Evolutionary conservation across 2,329 filamentous ascomycete genomes (phyloP).

Genomic region (Penicillium concentricum): DNA sequence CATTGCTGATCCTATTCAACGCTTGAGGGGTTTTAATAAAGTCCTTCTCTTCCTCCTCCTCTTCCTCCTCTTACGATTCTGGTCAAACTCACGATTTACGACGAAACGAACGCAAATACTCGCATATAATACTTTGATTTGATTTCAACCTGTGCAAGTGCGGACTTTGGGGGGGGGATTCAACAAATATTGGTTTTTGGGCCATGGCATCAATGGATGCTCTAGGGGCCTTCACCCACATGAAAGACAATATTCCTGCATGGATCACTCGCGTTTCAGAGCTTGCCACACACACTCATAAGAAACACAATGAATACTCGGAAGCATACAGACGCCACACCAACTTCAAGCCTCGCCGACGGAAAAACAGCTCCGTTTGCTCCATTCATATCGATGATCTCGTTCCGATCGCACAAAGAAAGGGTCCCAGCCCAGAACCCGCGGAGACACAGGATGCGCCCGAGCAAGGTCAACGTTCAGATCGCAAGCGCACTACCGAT

Average conservation of each 20-base stretch:
- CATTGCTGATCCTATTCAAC: neutral
- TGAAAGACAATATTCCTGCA: conserved; percentile 45
- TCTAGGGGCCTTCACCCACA: conserved; percentile 45
- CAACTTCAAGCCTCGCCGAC: conserved; percentile 31
- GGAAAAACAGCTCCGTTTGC: conserved; percentile 44
- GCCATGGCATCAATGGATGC: conserved; percentile 38
- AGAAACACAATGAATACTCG: conserved; percentile 44
- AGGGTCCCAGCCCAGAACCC: conserved; percentile 13
- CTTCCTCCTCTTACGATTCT: neutral
- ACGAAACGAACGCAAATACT: conserved; percentile 13
- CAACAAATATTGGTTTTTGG: neutral
- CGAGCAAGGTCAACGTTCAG: conserved; percentile 14
- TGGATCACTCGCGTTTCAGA: conserved; percentile 47
- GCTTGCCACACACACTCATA: conserved; percentile 40
- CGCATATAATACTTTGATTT: neutral
- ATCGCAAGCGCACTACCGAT: conserved; percentile 38
- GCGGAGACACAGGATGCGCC: conserved; percentile 3
- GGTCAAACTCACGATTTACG: conserved; percentile 12
- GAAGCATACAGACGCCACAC: conserved; percentile 43
- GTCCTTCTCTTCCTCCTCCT: neutral
- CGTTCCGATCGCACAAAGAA: conserved; percentile 18
- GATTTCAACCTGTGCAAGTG: neutral
- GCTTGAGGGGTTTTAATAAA: neutral
- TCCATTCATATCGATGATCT: conserved; percentile 40
- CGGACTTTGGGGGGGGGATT: neutral